Evolutionary conservation across 176 grass and related monocot species (phyloP).

Genomic region (Pharus latifolius): DNA sequence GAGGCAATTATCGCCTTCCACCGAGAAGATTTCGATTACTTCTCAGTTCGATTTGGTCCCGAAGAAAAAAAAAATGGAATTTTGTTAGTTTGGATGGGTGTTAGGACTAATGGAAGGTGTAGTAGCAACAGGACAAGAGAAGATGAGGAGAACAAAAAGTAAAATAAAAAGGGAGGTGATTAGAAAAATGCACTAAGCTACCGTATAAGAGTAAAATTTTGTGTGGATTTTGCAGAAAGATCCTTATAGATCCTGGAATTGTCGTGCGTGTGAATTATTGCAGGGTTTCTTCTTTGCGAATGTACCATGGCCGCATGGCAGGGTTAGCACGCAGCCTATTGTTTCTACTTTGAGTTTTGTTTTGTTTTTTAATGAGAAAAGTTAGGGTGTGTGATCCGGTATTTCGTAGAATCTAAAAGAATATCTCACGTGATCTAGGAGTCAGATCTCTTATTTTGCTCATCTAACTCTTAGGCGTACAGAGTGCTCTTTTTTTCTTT

Average conservation of each 20-base stretch:
- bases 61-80: background rate
- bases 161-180: background rate
- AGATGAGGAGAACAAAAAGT: background rate
- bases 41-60: constrained; percentile 14
- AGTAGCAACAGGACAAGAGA: constrained; percentile 1
- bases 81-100: background rate
- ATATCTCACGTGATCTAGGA: no score
- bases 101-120: constrained; percentile 13
- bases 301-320: no score
- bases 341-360: no score
- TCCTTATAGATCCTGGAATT: background rate
- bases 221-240: background rate
- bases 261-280: constrained; percentile 13
- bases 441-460: no score
- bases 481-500: no score
- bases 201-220: constrained; percentile 3
- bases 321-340: no score
- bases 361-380: no score
- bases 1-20: constrained; percentile 17
- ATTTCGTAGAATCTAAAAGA: no score
- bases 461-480: no score
- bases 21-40: background rate
- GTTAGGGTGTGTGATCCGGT: no score
- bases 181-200: constrained; percentile 12
- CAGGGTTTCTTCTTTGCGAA: background rate